phyloP scores from a whole-genome alignment of 2,329 filamentous ascomycete genomes.

The Trichoderma koningiopsis region DNA sequence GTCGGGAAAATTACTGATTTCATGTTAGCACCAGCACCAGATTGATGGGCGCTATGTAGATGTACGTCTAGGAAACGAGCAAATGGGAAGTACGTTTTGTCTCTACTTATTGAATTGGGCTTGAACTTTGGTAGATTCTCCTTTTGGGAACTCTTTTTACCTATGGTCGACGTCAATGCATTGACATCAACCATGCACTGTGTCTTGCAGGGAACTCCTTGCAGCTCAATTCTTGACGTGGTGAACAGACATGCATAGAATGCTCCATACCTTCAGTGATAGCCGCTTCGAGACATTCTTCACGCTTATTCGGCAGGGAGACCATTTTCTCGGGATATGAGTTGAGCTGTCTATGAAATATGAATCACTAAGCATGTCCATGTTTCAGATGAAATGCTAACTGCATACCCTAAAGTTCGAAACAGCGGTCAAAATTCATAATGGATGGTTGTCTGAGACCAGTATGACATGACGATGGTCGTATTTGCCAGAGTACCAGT shows the following conservation, averaged over 20 bases:
- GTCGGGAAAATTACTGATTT: constrained; percentile 24
- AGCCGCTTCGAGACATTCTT: background rate
- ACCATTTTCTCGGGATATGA: background rate
- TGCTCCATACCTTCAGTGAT: background rate
- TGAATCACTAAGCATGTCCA: background rate
- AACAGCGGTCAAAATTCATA: background rate
- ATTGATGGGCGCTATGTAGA: background rate
- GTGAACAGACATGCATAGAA: background rate
- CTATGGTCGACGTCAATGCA: background rate
- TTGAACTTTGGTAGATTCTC: background rate
- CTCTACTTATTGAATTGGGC: background rate
- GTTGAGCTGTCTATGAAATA: background rate
- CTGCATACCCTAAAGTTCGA: background rate
- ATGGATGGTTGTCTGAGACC: background rate
- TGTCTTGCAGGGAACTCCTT: background rate
- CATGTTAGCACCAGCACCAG: background rate
- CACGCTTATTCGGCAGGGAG: background rate
- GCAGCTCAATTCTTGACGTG: background rate
- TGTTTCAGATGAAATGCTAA: background rate
- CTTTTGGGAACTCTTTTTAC: background rate
- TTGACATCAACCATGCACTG: background rate
- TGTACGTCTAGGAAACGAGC: background rate
- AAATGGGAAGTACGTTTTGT: background rate
- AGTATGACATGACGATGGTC: background rate
- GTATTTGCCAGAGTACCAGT: background rate